Conservation (phyloP, 805 yeast species). For the Wickerhamiella spandovensis region DNA sequence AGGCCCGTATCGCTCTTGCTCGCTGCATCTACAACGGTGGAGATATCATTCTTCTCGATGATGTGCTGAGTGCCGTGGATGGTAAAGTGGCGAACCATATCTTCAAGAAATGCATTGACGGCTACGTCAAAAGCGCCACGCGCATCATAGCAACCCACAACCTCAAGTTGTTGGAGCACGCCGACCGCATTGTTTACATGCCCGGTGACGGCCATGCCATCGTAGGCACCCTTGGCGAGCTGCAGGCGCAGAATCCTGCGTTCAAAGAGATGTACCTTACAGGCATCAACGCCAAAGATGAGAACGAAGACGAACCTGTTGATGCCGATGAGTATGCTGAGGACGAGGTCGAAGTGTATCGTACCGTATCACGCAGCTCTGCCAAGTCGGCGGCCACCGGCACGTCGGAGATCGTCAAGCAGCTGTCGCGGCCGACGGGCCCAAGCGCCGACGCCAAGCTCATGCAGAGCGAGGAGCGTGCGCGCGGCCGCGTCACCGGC, state of each 20-base stretch:
- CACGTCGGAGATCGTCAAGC: conserved; percentile 1
- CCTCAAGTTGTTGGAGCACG: conserved; percentile 51
- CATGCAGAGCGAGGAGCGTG: conserved; percentile 23
- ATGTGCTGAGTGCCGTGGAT: conserved; percentile 79
- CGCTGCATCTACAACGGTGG: conserved; percentile 60
- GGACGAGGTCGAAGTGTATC: conserved; percentile 10
- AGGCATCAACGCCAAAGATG: conserved; percentile 3
- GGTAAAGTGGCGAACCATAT: conserved; percentile 73
- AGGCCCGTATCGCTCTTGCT: conserved; percentile 73
- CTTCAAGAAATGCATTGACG: conserved; percentile 53
- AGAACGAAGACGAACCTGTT: conserved; percentile 12
- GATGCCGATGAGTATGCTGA: conserved; percentile 11
- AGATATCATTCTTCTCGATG: conserved; percentile 61
- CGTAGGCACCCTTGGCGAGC: conserved; percentile 46
- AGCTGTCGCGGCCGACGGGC: conserved; percentile 7
- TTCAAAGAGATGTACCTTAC: conserved; percentile 6
- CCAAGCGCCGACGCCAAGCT: conserved; percentile 15
- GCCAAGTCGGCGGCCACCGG: background rate
- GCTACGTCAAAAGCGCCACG: conserved; percentile 44
- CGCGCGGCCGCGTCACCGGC: conserved; percentile 20
- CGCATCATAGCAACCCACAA: conserved; percentile 78
- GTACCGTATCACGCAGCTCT: conserved; percentile 1
- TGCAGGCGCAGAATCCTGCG: conserved; percentile 21
- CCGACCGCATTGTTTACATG: conserved; percentile 57
- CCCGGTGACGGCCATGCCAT: conserved; percentile 45